Base-by-base conservation (phyloP, 352 stramenopile species). In the Globisporangium cederbergense region DNA sequence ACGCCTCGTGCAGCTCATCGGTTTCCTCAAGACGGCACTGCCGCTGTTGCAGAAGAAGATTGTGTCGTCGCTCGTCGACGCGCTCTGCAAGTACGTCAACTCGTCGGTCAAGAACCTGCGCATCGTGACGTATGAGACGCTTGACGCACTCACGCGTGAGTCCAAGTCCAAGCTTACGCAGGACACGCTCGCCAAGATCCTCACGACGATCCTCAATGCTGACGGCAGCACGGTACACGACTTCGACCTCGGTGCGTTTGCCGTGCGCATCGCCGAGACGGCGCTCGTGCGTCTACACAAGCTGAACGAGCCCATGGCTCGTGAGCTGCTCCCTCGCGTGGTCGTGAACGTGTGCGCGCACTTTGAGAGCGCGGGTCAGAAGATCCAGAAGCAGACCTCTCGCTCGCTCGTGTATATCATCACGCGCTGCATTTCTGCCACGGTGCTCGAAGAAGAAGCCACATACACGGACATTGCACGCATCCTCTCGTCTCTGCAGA, bases 11-110 rank as follows among this genome's bases (percentile, higher is more conserved):
- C 75, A 87, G 67, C 79, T 95, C 58, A 78, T 95, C 30, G 83
- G 78, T 3, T 95, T 95, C 60, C 76, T 95, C 47, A 93, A 92
- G 73, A 61, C 78, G 20, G 83, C 79, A 43, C 71, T 95, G 56
- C 87, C 87, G 49, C 74, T 93, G 64, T 59, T 95, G 70, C 87
- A 91, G 71, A 77, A 77, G 60, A 91, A 93, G 66, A 85, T 95
- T 11, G 81, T 93, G 51, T 72, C 78, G 42, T 93, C 83, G 57
- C 80, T 95, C 2, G 79, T 91, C 22, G 80, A 89, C 2, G 75
- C 79, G 34, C 78, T 96, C 6, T 73, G 70, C 65, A 91, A 90
- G 64, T 91, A 89, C 62, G 50, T 92, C 28, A 77, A 88, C 53
- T 84, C 83, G 32, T 87, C 73, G n/a, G 77, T 85, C 11, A 89